Evolutionary conservation across 768 basidiomycete genomes (phyloP).

Genomic region (Lactifluus piperatus): DNA sequence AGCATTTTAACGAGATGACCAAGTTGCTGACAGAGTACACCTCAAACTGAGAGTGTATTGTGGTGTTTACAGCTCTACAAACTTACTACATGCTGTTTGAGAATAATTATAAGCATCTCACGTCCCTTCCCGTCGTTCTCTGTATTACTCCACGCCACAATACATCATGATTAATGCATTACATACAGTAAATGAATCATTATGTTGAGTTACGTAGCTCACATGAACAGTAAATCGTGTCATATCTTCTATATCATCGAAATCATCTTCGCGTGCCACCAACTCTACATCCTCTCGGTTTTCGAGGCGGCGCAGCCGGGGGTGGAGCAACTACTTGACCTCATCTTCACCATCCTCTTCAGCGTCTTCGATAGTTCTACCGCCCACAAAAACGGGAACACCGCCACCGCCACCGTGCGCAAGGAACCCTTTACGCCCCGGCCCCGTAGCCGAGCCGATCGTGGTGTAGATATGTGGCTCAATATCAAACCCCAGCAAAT

Average conservation of each 20-base stretch:
- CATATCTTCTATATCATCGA: neutral
- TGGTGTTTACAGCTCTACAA: neutral
- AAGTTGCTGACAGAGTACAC: neutral
- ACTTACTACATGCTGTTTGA: conserved; percentile 24
- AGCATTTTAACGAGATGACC: neutral
- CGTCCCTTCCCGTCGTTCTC: conserved; percentile 34
- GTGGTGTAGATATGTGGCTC: conserved; percentile 40
- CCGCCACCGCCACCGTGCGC: conserved; percentile 73
- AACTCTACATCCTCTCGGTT: neutral
- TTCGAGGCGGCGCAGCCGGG: neutral
- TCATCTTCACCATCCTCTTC: conserved; percentile 22
- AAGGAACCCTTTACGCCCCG: conserved; percentile 50
- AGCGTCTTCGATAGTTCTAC: conserved; percentile 24
- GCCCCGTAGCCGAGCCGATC: conserved; percentile 46
- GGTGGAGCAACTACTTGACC: neutral
- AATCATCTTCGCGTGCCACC: neutral
- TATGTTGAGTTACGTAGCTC: too few relatives aligned
- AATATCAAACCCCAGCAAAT: conserved; percentile 27
- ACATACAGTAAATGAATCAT: too few relatives aligned
- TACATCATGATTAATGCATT: too few relatives aligned
- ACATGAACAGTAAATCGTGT: too few relatives aligned
- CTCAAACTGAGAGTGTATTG: neutral
- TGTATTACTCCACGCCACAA: conserved; percentile 36
- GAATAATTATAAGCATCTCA: too few relatives aligned
- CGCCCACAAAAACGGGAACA: conserved; percentile 58